phyloP scores from a whole-genome alignment of 2,329 filamentous ascomycete species.

The Pezicula carpinea region DNA sequence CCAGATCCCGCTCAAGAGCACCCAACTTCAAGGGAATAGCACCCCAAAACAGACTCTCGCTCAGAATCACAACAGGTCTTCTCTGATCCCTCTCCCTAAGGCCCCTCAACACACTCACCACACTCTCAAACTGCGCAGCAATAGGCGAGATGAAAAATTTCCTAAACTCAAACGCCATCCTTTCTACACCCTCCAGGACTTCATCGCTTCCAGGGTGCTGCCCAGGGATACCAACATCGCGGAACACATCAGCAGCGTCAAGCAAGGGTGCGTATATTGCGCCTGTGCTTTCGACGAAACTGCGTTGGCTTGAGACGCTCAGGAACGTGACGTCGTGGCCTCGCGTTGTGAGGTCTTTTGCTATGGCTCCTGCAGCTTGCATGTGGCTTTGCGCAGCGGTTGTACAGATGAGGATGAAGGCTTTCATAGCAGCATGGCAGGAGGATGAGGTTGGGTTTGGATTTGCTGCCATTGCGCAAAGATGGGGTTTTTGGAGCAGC shows the following conservation, averaged over 20 bases:
- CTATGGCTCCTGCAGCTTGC: slow-evolving; percentile 8
- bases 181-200: slow-evolving; percentile 16
- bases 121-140: slow-evolving; percentile 25
- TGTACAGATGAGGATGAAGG: slow-evolving; percentile 5
- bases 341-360: slow-evolving; percentile 20
- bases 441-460: no score
- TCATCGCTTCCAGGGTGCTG: slow-evolving; percentile 9
- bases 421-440: neutral
- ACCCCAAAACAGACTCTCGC: slow-evolving; percentile 35
- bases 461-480: no score
- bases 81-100: slow-evolving; percentile 27
- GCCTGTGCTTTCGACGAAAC: slow-evolving; percentile 31
- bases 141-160: slow-evolving; percentile 31
- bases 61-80: slow-evolving; percentile 36
- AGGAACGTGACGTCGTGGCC: slow-evolving; percentile 40
- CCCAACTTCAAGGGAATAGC: slow-evolving; percentile 32
- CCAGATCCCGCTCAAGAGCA: slow-evolving; percentile 31
- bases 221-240: slow-evolving; percentile 5
- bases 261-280: slow-evolving; percentile 31
- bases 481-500: no score
- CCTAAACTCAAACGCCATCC: slow-evolving; percentile 30
- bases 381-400: slow-evolving; percentile 11
- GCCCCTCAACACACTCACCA: slow-evolving; percentile 30
- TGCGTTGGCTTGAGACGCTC: slow-evolving; percentile 31
- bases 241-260: slow-evolving; percentile 16